Percentiles rank a stretch among this genome's conserved stretches.
Evolutionary conservation across 1,284 basidiomycete genomes (phyloP).

Genomic region (Rhodotorula sp.): DNA sequence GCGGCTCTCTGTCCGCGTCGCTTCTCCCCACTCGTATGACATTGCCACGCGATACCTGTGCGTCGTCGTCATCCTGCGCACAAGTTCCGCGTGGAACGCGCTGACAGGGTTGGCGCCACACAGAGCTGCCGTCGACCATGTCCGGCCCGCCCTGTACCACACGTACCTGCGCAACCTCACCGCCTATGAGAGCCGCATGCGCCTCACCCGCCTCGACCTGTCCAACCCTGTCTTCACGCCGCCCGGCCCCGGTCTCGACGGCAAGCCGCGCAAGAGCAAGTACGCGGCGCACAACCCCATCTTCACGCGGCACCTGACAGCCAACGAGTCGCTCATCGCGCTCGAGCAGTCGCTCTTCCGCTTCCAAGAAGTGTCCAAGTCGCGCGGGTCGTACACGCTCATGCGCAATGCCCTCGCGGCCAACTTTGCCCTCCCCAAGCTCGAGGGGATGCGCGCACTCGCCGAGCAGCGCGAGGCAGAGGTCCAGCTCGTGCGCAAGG

Average conservation of each 20-base stretch:
- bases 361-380: slow-evolving; percentile 57
- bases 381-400: slow-evolving; percentile 56
- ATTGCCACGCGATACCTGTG: slow-evolving; percentile 18
- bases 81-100: too few species aligned
- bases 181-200: slow-evolving; percentile 6
- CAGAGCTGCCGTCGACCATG: slow-evolving; percentile 53
- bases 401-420: slow-evolving; percentile 67
- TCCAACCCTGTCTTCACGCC: slow-evolving; percentile 42
- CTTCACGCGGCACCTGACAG: slow-evolving; percentile 51
- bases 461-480: not conserved
- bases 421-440: slow-evolving; percentile 66
- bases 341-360: slow-evolving; percentile 45
- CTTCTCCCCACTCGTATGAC: not conserved
- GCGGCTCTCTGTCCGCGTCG: not conserved
- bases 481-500: not conserved
- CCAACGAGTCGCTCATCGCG: slow-evolving; percentile 56
- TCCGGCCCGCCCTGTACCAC: slow-evolving; percentile 68
- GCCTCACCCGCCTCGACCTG: slow-evolving; percentile 1
- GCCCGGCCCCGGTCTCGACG: slow-evolving; percentile 45
- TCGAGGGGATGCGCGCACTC: slow-evolving; percentile 70
- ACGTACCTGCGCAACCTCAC: slow-evolving; percentile 55
- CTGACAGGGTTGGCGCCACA: not conserved
- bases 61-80: not conserved
- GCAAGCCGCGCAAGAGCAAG: slow-evolving; percentile 47
- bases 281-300: slow-evolving; percentile 51